Evolutionary conservation across 345 rosid genomes (phyloP), one percentile per base, ranked within the genome.

Genomic region (Firmiana major): DNA sequence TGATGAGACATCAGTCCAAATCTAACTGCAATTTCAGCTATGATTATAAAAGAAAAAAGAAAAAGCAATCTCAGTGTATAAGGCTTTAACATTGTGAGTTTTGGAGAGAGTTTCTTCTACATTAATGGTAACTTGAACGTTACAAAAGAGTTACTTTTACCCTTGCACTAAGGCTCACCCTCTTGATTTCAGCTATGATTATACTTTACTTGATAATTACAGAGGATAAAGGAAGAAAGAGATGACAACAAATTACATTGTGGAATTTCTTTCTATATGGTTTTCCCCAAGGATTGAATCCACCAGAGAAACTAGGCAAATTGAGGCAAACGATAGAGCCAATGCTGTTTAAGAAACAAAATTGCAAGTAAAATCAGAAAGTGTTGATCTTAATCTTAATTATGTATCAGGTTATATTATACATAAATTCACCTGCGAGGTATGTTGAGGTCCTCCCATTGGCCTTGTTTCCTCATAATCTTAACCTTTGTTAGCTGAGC

Each of bases 231-330:
- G 76, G 57, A 54, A 63, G 71, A 60, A 49, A 46, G 64, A 72
- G 51, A 60, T 62, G 7, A 42, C 81, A 81, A 83, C 93, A 71
- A 24, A 88, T 31, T 31, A 31, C 96, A 13, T 86, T 76, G 0
- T 24, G 85, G 0, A 66, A 66, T 80, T 88, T 91, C 87, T 85
- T 87, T 63, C 79, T 78, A 26, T 53, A 81, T 76, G 90, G 93
- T 57, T 75, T 84, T 73, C 92, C 93, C 96, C 96, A 91, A 64
- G 92, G 93, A 79, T 89, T 83, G 59, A 91, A 88, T 68, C 96
- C 96, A 49, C 96, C 96, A 19, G 96, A 88, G 77, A 91, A 91
- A 77, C 95, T 91, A 51, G 93, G 95, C 88, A 88, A 81, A 79
- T 91, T 91, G 68, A 91, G 92, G 88, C 93, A 89, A 38, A 91